A percentile compares a stretch with the other conserved stretches of the same genome.
phyloP scores from a whole-genome alignment of 2,329 filamentous ascomycete species.

The Massarina eburnea region DNA sequence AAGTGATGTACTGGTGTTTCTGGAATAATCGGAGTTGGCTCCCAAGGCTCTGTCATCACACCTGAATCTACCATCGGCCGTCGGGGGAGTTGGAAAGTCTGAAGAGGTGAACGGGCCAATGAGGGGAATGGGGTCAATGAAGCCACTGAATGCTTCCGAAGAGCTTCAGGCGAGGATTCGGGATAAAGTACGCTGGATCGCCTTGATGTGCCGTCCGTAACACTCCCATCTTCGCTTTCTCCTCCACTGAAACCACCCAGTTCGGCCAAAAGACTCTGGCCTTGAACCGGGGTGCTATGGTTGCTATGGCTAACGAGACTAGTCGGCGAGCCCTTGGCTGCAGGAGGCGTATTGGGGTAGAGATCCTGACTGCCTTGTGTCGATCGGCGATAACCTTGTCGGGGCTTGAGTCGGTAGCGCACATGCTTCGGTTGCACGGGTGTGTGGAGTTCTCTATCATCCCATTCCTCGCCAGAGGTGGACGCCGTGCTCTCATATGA shows the following conservation, averaged over 20 bases:
- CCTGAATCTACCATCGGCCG: conserved; percentile 60
- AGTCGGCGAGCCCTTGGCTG: conserved; percentile 55
- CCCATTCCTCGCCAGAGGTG: conserved; percentile 76
- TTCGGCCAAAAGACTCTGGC: conserved; percentile 88
- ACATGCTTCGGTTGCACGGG: conserved; percentile 64
- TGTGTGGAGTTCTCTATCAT: conserved; percentile 64
- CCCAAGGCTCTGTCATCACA: conserved; percentile 65
- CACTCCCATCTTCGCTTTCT: conserved; percentile 61
- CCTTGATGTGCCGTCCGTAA: conserved; percentile 39
- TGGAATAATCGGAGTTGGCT: conserved; percentile 37
- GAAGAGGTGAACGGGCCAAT: conserved; percentile 24
- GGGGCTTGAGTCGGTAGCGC: conserved; percentile 72
- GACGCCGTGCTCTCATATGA: conserved; percentile 89
- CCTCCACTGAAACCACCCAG: conserved; percentile 72
- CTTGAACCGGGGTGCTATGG: conserved; percentile 51
- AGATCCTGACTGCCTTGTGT: conserved; percentile 62
- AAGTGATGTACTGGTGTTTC: conserved; percentile 17
- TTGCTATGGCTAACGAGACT: conserved; percentile 52
- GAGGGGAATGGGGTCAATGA: too few species aligned
- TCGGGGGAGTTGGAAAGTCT: conserved; percentile 19
- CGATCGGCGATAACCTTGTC: conserved; percentile 58
- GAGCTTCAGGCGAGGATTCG: conserved; percentile 35
- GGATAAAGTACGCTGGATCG: conserved; percentile 35
- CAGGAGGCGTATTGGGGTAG: conserved; percentile 62
- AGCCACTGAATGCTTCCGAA: too few species aligned